Base-by-base conservation (phyloP, 2,329 filamentous ascomycete genomes). In the Nemania diffusa region DNA sequence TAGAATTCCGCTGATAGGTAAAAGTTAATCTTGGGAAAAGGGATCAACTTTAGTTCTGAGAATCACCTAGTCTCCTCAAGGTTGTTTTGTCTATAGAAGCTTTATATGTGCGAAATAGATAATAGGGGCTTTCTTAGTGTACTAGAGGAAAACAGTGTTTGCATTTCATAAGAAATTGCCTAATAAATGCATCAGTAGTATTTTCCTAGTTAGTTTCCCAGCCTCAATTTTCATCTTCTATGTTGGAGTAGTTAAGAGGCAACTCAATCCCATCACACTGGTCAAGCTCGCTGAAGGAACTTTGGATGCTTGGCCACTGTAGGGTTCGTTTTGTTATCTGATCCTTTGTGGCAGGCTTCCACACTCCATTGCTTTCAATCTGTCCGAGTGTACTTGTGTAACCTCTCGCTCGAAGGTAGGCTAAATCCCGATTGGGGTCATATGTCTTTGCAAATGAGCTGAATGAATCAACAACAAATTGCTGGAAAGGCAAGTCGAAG, bases 201-300 rank as follows among this genome's bases (percentile, higher is more conserved):
- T 32, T 32, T 5, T 32, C 29, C 29, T 32, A 5, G 29, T 32
- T 9, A 9, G 29, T 32, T 32, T 5, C 9, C 29, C 29, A 27
- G 20, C 4, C 26, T 50, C 46, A 50, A 50, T 50, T 26, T 26
- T 24, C 22, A n/a, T 13, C 5, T 48, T 15, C 46, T 26, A 27
- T 44, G 20, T 44, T 20, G 40, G 83, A 85, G 60, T 83, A 83
- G 50, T 77, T 75, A 57, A 85, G 71, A 8, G 81, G 80, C 69
- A 85, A 78, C 2, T 81, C 82, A 60, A 86, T 69, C 50, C 78
- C 80, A 13, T 79, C 78, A 69, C 86, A 88, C 78, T 88, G 84
- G 72, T 81, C 73, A 67, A 82, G 71, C 76, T 88, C 86, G 29
- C 80, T 77, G 67, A 87, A 88, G 0, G 74, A 70, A 0, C 74